phyloP scores from a whole-genome alignment of 345 rosid genomes.

The Gossypium rotundifolium region DNA sequence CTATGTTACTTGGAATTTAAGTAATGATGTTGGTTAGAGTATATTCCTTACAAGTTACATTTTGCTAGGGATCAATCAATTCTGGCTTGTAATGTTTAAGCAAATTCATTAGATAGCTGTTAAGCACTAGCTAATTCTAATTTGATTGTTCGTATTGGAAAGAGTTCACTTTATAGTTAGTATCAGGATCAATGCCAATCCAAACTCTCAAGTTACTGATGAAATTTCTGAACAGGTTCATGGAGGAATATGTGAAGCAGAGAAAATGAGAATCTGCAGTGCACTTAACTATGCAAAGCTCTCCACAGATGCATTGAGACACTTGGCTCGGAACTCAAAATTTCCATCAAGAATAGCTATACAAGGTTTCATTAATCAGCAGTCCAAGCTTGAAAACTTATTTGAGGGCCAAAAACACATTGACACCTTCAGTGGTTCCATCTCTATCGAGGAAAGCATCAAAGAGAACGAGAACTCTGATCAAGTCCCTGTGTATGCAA shows the following conservation, averaged over 20 bases:
- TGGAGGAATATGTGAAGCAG: constrained; percentile 22
- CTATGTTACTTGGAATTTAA: not conserved
- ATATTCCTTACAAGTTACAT: not conserved
- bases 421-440: not conserved
- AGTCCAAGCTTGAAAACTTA: constrained; percentile 16
- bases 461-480: constrained; percentile 2
- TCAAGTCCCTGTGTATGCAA: constrained; percentile 18
- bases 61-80: not conserved
- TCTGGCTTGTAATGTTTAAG: not conserved
- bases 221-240: constrained; percentile 34
- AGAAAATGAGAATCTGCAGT: constrained; percentile 29
- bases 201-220: not conserved
- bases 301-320: constrained; percentile 26
- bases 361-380: constrained; percentile 25
- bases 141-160: not conserved
- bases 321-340: constrained; percentile 30
- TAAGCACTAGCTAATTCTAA: not conserved
- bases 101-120: not conserved
- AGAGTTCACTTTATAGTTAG: not conserved
- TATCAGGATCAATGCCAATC: not conserved
- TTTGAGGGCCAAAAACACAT: not conserved
- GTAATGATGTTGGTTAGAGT: not conserved
- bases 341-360: constrained; percentile 31
- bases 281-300: constrained; percentile 41
- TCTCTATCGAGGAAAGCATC: not conserved